A percentile compares a stretch with the other conserved stretches of the same genome.
phyloP scores from a whole-genome alignment of 441 rosid genomes.

The Omphalea diandra region DNA sequence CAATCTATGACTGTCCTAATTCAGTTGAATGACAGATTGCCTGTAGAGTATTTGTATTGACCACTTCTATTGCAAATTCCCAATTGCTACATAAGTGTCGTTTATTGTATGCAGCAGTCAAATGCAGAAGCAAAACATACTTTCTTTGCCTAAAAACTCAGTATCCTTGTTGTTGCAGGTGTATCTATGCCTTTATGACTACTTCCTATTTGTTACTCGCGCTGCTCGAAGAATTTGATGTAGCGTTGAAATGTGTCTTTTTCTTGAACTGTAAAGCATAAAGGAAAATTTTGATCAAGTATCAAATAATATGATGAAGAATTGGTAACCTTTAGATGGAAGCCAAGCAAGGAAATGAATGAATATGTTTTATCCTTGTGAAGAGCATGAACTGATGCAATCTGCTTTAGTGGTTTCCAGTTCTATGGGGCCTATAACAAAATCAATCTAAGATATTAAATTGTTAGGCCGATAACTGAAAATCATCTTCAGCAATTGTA shows the following conservation, averaged over 20 bases:
- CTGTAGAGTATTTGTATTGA: too few species aligned
- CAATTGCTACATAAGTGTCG: neutral
- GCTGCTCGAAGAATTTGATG: neutral
- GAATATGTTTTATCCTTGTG: neutral
- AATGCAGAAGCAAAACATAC: neutral
- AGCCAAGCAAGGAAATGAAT: neutral
- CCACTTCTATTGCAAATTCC: neutral
- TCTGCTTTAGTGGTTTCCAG: neutral
- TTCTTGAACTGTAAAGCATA: neutral
- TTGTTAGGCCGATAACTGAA: too few species aligned
- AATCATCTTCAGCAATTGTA: too few species aligned
- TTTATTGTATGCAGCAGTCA: neutral
- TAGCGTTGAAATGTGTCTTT: neutral
- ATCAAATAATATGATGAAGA: neutral
- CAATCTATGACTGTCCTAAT: neutral
- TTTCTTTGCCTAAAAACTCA: neutral
- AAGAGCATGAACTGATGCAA: neutral
- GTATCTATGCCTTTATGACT: constrained; percentile 33
- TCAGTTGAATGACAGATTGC: neutral
- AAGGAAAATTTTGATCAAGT: neutral
- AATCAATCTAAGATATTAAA: too few species aligned
- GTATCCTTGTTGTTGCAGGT: constrained; percentile 23
- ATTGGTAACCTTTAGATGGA: neutral
- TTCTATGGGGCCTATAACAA: neutral
- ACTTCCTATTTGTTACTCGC: neutral